Conservation (phyloP, 352 stramenopile species). For the Bremia lactucae region DNA sequence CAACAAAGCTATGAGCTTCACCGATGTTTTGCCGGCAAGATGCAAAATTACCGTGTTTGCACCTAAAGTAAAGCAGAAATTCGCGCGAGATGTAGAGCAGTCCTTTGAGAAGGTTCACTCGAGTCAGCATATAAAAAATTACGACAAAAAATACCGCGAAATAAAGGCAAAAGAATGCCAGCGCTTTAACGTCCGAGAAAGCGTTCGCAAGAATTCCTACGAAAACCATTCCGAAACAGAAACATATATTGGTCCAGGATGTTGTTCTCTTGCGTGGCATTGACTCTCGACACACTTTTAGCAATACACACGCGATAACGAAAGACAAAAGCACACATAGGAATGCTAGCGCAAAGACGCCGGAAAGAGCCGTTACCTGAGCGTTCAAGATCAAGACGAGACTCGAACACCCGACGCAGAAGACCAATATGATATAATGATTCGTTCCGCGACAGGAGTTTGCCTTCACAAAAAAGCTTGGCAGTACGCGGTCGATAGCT, state of each 20-base stretch:
- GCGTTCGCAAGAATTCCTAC: constrained; percentile 45
- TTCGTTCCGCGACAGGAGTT: constrained; percentile 67
- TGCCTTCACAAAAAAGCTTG: constrained; percentile 36
- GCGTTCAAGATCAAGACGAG: constrained; percentile 70
- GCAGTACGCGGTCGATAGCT: constrained; percentile 66
- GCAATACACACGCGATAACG: constrained; percentile 63
- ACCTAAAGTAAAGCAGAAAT: constrained; percentile 16
- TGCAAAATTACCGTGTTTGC: constrained; percentile 1
- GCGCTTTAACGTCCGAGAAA: constrained; percentile 28
- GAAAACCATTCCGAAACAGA: constrained; percentile 38
- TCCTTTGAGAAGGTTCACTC: constrained; percentile 40
- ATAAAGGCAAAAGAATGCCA: constrained; percentile 53
- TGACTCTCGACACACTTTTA: constrained; percentile 71
- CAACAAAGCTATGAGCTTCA: constrained; percentile 24
- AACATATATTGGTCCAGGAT: constrained; percentile 48
- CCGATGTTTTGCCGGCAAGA: too few relatives aligned
- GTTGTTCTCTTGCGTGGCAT: constrained; percentile 62
- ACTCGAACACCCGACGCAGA: constrained; percentile 57
- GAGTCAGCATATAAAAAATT: constrained; percentile 54
- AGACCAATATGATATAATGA: constrained; percentile 77
- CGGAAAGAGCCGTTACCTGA: constrained; percentile 64
- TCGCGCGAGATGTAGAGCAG: constrained; percentile 41
- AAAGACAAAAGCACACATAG: constrained; percentile 80
- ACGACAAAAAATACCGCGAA: constrained; percentile 37
- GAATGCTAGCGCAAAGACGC: constrained; percentile 86